phyloP scores from a whole-genome alignment of 495 filamentous ascomycete species.

The Neurospora sp. region DNA sequence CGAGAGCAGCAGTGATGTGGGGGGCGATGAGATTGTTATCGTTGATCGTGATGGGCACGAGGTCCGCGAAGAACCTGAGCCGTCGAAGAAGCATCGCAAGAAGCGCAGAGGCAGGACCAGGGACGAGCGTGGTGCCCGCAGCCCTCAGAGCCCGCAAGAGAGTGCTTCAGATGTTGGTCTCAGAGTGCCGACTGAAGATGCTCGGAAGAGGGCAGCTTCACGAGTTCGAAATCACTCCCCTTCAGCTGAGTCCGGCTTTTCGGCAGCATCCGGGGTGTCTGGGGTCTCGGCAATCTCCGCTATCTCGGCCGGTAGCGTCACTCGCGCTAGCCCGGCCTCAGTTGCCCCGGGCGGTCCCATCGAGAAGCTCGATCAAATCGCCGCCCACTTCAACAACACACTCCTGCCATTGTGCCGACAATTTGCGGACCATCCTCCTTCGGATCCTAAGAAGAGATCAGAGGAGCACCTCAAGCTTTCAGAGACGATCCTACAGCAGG shows the following conservation, averaged over 20 bases:
- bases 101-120: slow-evolving; percentile 12
- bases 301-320: background rate
- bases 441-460: slow-evolving; percentile 57
- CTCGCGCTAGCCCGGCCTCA: slow-evolving; percentile 18
- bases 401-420: slow-evolving; percentile 56
- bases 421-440: slow-evolving; percentile 56
- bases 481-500: slow-evolving; percentile 75
- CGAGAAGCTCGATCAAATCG: slow-evolving; percentile 64
- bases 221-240: slow-evolving; percentile 21
- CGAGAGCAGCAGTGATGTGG: slow-evolving; percentile 41
- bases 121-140: slow-evolving; percentile 10
- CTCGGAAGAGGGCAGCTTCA: slow-evolving; percentile 12
- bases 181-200: slow-evolving; percentile 13
- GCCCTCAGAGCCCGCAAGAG: slow-evolving; percentile 22
- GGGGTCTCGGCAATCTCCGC: slow-evolving; percentile 1
- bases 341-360: slow-evolving; percentile 38
- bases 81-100: slow-evolving; percentile 14
- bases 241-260: slow-evolving; percentile 7
- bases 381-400: slow-evolving; percentile 52
- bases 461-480: slow-evolving; percentile 72
- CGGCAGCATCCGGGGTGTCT: slow-evolving; percentile 1
- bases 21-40: slow-evolving; percentile 35
- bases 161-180: slow-evolving; percentile 26
- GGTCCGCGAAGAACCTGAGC: background rate
- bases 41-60: slow-evolving; percentile 16